Base-by-base conservation (phyloP, 495 filamentous ascomycete species). In the Rostrohypoxylon terebratum region DNA sequence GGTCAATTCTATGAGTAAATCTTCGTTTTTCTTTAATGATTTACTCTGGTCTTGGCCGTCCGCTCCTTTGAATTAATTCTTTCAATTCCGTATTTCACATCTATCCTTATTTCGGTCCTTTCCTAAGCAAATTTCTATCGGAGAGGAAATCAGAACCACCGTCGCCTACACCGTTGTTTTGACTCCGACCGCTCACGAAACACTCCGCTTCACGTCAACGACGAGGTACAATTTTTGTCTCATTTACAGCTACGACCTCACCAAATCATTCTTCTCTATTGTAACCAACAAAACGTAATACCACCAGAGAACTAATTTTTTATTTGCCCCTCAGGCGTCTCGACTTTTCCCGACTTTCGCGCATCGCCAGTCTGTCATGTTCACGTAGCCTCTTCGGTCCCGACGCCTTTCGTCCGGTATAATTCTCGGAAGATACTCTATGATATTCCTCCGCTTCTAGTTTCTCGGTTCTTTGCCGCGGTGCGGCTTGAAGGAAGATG, bases 31-130 rank as follows among this genome's bases (percentile, higher is more conserved):
- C 45, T 59, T 71, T 47, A 55, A 59, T 75, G 81, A 81, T 81
- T 83, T 82, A 81, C 83, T 77, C 77, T 84, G 83, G 83, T 80
- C 78, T 83, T 83, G 83, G 74, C 83, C 83, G 83, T 84, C 83
- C 83, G 81, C 81, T 84, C 83, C 80, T 84, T 85, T 84, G 50
- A 72, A 53, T 53, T 68, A 51, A 75, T 68, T 53, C 63, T 77
- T 72, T 71, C 74, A 50, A 72, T 75, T 73, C 74, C 59, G 67
- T 76, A 74, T 66, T 71, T 62, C 70, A 73, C 73, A 70, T 76
- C 72, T 75, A 72, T 72, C 59, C 73, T 68, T 68, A 70, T 72
- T 72, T 75, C 71, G 68, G 66, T 73, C 47, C 51, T 70, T 25
- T 68, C 55, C 59, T 59, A 47, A 59, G 36, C 58, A 60, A 62